These are phyloP conservation scores for Incumbomyces delicatus DNA, from an alignment of 2,329 filamentous ascomycete species.

Conservation along the genomic window DNA sequence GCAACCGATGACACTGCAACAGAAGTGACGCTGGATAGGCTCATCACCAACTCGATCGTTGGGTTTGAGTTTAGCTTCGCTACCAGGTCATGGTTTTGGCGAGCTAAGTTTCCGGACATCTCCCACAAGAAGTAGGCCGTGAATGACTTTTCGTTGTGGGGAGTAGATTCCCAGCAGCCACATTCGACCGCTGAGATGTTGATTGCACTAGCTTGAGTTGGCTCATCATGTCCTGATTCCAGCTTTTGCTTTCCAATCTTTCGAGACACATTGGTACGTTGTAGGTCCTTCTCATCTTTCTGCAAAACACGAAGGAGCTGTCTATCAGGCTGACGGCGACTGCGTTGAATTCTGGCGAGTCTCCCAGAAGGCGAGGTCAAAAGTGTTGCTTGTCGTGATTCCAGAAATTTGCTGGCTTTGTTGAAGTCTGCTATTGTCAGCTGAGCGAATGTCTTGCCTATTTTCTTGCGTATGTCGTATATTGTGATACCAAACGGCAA, in stretches of 20 bases:
- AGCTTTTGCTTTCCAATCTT: slow-evolving; percentile 6
- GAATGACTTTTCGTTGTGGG: slow-evolving; percentile 43
- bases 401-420: slow-evolving; percentile 37
- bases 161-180: slow-evolving; percentile 30
- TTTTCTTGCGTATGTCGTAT: slow-evolving; percentile 37
- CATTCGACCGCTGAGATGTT: slow-evolving; percentile 34
- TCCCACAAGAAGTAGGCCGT: slow-evolving; percentile 39
- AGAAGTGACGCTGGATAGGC: background rate
- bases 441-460: slow-evolving; percentile 31
- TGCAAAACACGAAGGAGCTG: slow-evolving; percentile 23
- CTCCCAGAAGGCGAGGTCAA: slow-evolving; percentile 12
- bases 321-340: slow-evolving; percentile 28
- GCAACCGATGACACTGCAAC: background rate
- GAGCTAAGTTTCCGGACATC: background rate
- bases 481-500: slow-evolving; percentile 29
- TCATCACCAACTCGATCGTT: background rate
- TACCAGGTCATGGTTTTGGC: slow-evolving; percentile 8
- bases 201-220: slow-evolving; percentile 28
- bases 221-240: slow-evolving; percentile 25
- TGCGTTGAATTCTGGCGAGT: slow-evolving; percentile 23
- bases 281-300: slow-evolving; percentile 2
- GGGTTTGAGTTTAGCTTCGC: background rate
- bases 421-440: slow-evolving; percentile 36
- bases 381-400: slow-evolving; percentile 14
- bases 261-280: background rate